phyloP scores from a whole-genome alignment of 441 rosid species.

The Populus tomentosa region DNA sequence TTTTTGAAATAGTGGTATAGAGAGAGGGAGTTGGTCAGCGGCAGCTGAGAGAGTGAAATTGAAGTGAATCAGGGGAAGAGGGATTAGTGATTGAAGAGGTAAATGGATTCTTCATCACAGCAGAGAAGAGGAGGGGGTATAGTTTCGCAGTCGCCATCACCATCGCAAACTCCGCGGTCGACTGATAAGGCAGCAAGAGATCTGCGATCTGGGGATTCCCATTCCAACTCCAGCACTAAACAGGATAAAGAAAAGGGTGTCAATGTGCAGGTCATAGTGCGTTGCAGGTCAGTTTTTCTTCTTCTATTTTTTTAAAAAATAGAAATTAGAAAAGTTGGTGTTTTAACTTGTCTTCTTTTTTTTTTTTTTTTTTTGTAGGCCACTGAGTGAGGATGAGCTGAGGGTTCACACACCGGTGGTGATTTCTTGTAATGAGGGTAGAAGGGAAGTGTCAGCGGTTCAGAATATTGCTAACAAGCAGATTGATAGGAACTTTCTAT shows the following conservation, averaged over 20 bases:
- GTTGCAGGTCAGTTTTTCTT: constrained; percentile 70
- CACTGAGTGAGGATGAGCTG: constrained; percentile 78
- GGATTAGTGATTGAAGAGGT: background rate
- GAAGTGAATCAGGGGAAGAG: background rate
- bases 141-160: constrained; percentile 76
- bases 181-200: constrained; percentile 77
- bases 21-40: background rate
- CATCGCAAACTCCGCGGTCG: constrained; percentile 87
- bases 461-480: constrained; percentile 95
- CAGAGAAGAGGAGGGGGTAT: constrained; percentile 68
- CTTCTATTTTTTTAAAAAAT: background rate
- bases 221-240: constrained; percentile 52
- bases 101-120: constrained; percentile 57
- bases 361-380: constrained; percentile 41
- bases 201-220: constrained; percentile 65
- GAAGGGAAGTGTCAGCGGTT: constrained; percentile 76
- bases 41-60: background rate
- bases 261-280: constrained; percentile 90
- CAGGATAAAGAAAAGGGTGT: constrained; percentile 93
- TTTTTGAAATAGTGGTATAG: background rate
- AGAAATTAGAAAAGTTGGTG: background rate
- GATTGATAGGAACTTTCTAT: constrained; percentile 87
- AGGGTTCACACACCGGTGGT: constrained; percentile 77
- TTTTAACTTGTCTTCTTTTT: background rate
- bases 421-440: constrained; percentile 77